Evolutionary conservation across 2,329 filamentous ascomycete genomes (phyloP).

Genomic region (Calonectria leucothoes): DNA sequence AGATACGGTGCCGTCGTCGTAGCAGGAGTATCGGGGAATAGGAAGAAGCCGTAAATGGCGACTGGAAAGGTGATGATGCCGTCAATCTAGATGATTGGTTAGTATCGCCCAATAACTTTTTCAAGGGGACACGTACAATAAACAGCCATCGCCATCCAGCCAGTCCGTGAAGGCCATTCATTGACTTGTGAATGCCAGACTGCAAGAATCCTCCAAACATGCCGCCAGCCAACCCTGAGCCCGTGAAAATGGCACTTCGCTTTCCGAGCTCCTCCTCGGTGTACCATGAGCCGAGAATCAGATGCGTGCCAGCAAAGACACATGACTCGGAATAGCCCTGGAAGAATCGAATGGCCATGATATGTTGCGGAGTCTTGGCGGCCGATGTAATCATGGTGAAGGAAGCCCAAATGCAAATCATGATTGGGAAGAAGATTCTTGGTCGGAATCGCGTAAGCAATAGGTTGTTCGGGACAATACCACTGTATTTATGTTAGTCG

Average conservation of each 20-base stretch:
- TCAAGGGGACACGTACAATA: constrained; percentile 7
- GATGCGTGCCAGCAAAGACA: constrained; percentile 40
- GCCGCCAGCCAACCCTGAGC: constrained; percentile 64
- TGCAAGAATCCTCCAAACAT: constrained; percentile 65
- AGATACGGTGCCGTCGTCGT: constrained; percentile 48
- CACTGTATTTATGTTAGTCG: constrained; percentile 52
- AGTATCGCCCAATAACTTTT: background rate
- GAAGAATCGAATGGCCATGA: constrained; percentile 35
- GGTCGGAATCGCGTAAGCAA: constrained; percentile 69
- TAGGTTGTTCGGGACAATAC: constrained; percentile 66
- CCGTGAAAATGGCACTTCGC: constrained; percentile 67
- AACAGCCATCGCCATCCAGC: constrained; percentile 28
- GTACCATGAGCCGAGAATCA: constrained; percentile 60
- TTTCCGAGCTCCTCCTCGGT: constrained; percentile 66
- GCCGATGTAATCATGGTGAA: constrained; percentile 62
- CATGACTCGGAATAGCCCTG: constrained; percentile 35
- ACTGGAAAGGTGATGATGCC: constrained; percentile 65
- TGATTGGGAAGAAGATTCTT: constrained; percentile 67
- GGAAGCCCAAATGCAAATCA: constrained; percentile 69
- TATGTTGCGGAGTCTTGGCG: constrained; percentile 43
- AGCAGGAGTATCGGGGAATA: constrained; percentile 61
- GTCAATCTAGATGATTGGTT: constrained; percentile 49
- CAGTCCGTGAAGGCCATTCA: constrained; percentile 50
- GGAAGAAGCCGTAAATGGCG: constrained; percentile 60
- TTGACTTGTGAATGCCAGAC: constrained; percentile 56